Conservation (phyloP, 2,329 filamentous ascomycete genomes). For the Aspergillus ruber region DNA sequence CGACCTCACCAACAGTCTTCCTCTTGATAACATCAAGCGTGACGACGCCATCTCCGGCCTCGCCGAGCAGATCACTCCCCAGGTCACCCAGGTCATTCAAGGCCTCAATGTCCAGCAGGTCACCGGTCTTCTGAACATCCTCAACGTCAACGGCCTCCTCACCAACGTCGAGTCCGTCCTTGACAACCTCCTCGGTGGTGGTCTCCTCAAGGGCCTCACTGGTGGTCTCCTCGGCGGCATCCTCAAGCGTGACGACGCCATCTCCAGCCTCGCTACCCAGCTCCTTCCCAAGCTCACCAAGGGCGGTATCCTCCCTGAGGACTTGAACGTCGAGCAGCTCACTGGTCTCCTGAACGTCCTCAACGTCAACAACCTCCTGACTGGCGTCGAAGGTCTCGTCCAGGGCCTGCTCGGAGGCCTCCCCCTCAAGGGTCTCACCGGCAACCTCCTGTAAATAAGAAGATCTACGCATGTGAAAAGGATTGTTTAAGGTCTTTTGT, state of each 20-base stretch:
- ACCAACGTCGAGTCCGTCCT: conserved; percentile 10
- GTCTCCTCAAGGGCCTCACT: conserved; percentile 4
- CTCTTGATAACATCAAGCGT: no score
- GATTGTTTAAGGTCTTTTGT: no score
- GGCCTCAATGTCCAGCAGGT: not conserved
- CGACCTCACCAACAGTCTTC: no score
- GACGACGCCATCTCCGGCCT: conserved; percentile 2
- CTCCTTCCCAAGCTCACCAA: not conserved
- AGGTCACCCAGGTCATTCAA: not conserved
- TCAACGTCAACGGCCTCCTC: conserved; percentile 1
- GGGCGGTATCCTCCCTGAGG: not conserved
- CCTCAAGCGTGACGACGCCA: conserved; percentile 4
- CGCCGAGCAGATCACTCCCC: not conserved
- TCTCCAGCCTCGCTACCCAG: conserved; percentile 10
- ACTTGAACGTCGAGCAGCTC: not conserved
- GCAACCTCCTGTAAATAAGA: not conserved
- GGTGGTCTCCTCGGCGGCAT: conserved; percentile 9
- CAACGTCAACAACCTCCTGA: conserved; percentile 1
- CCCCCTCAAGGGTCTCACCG: conserved; percentile 3
- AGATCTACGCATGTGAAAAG: not conserved
- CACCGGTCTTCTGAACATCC: conserved; percentile 1
- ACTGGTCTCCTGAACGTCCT: not conserved
- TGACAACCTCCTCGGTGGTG: not conserved
- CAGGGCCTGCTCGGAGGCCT: not conserved
- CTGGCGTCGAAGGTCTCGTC: conserved; percentile 10